Percentiles rank a stretch among this genome's conserved stretches.
Conservation (phyloP, 2,329 filamentous ascomycete genomes). For the Aspergillus latus region DNA sequence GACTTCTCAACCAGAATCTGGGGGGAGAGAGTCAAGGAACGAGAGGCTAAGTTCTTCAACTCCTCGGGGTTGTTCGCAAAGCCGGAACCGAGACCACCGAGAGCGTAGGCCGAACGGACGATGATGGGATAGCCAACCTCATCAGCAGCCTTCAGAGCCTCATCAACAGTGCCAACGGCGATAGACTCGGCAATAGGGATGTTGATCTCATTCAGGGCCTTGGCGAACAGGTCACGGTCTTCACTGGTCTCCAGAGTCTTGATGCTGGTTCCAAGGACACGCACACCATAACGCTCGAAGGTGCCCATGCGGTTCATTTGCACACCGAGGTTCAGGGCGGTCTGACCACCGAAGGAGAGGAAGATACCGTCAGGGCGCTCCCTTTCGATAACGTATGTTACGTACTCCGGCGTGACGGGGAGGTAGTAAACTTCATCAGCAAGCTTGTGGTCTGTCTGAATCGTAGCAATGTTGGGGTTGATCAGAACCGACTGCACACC, state of each 20-base stretch:
- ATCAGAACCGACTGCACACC: conserved; percentile 88
- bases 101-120: conserved; percentile 91
- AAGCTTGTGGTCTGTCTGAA: conserved; percentile 94
- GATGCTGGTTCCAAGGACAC: conserved; percentile 92
- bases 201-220: conserved; percentile 93
- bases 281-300: conserved; percentile 92
- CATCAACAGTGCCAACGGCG: conserved; percentile 85
- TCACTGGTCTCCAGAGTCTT: conserved; percentile 92
- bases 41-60: conserved; percentile 86
- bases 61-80: conserved; percentile 95
- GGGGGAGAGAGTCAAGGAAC: conserved; percentile 87
- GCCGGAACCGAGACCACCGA: conserved; percentile 92
- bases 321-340: conserved; percentile 92
- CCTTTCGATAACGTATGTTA: conserved; percentile 93
- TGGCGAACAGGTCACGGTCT: conserved; percentile 93
- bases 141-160: conserved; percentile 83
- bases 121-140: conserved; percentile 95
- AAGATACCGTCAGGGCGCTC: conserved; percentile 97
- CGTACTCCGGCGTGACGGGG: conserved; percentile 95
- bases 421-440: conserved; percentile 98
- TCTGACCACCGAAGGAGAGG: conserved; percentile 95
- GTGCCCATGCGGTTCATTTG: conserved; percentile 95
- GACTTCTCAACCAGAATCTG: conserved; percentile 99
- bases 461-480: conserved; percentile 98
- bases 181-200: conserved; percentile 97